A percentile compares a stretch with the other conserved stretches of the same genome.
phyloP scores from a whole-genome alignment of 2,329 filamentous ascomycete species.

The Neonectria ditissima region DNA sequence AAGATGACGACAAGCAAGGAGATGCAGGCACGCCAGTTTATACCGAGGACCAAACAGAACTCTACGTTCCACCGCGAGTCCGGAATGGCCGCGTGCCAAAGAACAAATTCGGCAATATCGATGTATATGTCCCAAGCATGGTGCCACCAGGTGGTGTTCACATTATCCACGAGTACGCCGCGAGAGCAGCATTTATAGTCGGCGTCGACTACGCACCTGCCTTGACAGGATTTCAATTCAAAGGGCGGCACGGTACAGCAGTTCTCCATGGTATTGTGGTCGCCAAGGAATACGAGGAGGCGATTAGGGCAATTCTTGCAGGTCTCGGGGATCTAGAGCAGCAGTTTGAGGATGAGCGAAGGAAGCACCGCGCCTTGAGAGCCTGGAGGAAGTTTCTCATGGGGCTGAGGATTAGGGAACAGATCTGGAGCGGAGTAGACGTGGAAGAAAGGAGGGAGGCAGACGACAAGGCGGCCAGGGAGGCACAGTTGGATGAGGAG shows the following conservation, averaged over 20 bases:
- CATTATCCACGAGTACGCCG: constrained; percentile 69
- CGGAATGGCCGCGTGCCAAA: constrained; percentile 82
- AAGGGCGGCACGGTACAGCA: constrained; percentile 86
- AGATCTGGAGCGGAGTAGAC: constrained; percentile 72
- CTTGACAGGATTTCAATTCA: constrained; percentile 90
- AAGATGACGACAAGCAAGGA: constrained; percentile 46
- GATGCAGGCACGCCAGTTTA: constrained; percentile 68
- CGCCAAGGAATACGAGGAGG: constrained; percentile 77
- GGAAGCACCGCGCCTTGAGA: constrained; percentile 77
- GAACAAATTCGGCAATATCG: constrained; percentile 94
- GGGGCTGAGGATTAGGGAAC: constrained; percentile 79
- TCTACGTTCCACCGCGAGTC: constrained; percentile 82
- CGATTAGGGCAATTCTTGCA: constrained; percentile 75
- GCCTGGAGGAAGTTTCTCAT: constrained; percentile 78
- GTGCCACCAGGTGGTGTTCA: constrained; percentile 85
- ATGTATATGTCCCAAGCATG: constrained; percentile 94
- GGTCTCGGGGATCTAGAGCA: constrained; percentile 75
- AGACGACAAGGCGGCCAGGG: constrained; percentile 52
- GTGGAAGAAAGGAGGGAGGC: constrained; percentile 58
- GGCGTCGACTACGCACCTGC: constrained; percentile 90
- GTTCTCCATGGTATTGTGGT: constrained; percentile 83
- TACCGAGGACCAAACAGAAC: constrained; percentile 73
- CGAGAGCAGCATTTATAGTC: constrained; percentile 78
- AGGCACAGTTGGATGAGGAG: constrained; percentile 52
- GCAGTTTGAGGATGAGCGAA: constrained; percentile 74